These are phyloP conservation scores for Phaeotremella fagi DNA, from an alignment of 768 basidiomycete genomes.

Conservation along the genomic window DNA sequence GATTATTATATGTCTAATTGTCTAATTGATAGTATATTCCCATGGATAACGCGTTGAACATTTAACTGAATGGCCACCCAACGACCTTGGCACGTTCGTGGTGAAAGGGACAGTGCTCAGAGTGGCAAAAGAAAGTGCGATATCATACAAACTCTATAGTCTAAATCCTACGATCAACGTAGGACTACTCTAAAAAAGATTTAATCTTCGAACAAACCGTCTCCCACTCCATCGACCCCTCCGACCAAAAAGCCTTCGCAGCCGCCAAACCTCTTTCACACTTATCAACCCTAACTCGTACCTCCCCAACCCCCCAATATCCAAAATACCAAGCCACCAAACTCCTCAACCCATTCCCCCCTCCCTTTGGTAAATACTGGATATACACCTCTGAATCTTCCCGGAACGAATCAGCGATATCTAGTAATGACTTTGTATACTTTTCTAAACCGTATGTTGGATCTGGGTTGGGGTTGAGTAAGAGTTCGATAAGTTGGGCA, in stretches of 20 bases:
- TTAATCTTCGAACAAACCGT: too few relatives aligned
- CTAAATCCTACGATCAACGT: too few relatives aligned
- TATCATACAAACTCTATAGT: too few relatives aligned
- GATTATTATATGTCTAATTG: too few relatives aligned
- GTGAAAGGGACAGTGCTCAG: background rate
- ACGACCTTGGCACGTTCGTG: background rate
- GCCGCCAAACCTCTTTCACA: constrained; percentile 25
- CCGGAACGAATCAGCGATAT: constrained; percentile 35
- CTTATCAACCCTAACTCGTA: constrained; percentile 34
- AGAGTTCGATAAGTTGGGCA: constrained; percentile 11
- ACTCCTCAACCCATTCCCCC: constrained; percentile 44
- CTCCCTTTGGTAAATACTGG: constrained; percentile 32
- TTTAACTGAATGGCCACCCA: too few relatives aligned
- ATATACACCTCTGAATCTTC: constrained; percentile 19
- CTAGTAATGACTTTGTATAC: constrained; percentile 36
- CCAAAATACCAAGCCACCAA: constrained; percentile 49
- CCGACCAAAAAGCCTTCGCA: constrained; percentile 29
- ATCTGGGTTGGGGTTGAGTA: constrained; percentile 6
- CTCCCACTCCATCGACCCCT: too few relatives aligned
- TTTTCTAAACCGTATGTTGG: constrained; percentile 7
- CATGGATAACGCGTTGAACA: too few relatives aligned
- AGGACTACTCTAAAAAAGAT: too few relatives aligned
- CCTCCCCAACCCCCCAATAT: constrained; percentile 35
- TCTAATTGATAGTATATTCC: too few relatives aligned
- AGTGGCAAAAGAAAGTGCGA: too few relatives aligned